phyloP scores from a whole-genome alignment of 495 filamentous ascomycete genomes.

The Cercophora scortea region DNA sequence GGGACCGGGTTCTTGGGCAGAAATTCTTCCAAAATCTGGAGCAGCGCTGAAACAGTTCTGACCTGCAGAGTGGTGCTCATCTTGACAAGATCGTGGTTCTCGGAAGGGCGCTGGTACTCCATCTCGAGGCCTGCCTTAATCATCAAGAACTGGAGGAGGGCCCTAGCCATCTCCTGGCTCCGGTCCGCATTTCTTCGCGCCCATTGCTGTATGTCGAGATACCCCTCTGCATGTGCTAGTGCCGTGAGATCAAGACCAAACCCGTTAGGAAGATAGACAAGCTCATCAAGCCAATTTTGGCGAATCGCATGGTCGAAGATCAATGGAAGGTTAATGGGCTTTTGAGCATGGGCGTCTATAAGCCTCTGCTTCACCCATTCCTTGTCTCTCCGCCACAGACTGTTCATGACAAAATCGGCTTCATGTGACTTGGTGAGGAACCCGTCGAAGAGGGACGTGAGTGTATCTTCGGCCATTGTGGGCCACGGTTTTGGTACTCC shows the following conservation, averaged over 20 bases:
- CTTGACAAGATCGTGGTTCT: conserved; percentile 43
- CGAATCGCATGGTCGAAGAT: conserved; percentile 77
- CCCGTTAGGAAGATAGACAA: conserved; percentile 64
- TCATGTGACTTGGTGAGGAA: conserved; percentile 45
- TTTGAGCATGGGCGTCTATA: conserved; percentile 66
- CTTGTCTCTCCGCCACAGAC: conserved; percentile 80
- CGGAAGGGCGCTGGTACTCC: conserved; percentile 53
- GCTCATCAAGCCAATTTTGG: conserved; percentile 74
- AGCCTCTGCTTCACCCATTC: conserved; percentile 73
- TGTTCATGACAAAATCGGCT: conserved; percentile 77
- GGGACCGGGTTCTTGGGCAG: conserved; percentile 38
- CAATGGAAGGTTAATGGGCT: conserved; percentile 63
- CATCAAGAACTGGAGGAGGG: conserved; percentile 64
- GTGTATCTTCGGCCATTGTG: conserved; percentile 44
- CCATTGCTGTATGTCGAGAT: conserved; percentile 79
- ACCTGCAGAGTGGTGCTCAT: conserved; percentile 56
- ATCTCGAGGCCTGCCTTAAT: conserved; percentile 81
- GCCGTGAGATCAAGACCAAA: conserved; percentile 87
- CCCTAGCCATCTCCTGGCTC: conserved; percentile 50
- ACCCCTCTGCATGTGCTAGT: conserved; percentile 73
- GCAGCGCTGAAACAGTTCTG: conserved; percentile 74
- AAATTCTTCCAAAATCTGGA: conserved; percentile 67
- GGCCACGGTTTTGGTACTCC: conserved; percentile 52
- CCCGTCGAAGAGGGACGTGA: conserved; percentile 43
- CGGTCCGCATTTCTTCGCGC: conserved; percentile 56